Conservation (phyloP, 2,329 filamentous ascomycete species). For the Fusarium siculi region DNA sequence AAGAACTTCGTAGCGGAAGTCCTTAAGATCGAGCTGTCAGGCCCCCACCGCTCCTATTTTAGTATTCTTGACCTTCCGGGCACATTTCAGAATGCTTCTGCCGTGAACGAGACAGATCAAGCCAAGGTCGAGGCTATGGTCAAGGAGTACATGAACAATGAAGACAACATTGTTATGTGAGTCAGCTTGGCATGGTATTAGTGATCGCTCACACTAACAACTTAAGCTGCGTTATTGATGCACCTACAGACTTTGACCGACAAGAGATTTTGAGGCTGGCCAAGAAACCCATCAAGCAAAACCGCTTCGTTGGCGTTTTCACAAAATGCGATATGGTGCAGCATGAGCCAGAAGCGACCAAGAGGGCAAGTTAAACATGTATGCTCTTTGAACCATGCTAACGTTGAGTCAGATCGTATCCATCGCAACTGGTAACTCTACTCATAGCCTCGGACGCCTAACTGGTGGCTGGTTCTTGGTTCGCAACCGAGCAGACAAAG, state of each 20-base stretch:
- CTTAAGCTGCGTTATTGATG: constrained; percentile 49
- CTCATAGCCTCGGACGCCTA: neutral
- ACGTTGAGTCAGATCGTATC: constrained; percentile 21
- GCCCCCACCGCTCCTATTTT: constrained; percentile 50
- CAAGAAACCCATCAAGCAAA: constrained; percentile 40
- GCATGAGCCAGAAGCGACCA: constrained; percentile 15
- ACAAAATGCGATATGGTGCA: constrained; percentile 51
- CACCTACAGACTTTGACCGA: constrained; percentile 45
- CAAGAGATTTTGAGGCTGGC: constrained; percentile 47
- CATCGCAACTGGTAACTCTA: constrained; percentile 12
- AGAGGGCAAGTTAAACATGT: neutral
- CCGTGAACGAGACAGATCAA: constrained; percentile 46
- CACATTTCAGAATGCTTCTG: constrained; percentile 39
- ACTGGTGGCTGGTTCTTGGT: constrained; percentile 51
- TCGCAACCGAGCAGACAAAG: constrained; percentile 46
- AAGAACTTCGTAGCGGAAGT: constrained; percentile 53
- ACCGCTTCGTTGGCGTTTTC: constrained; percentile 50
- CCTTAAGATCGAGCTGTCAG: constrained; percentile 51
- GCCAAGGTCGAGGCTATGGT: constrained; percentile 47
- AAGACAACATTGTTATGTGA: constrained; percentile 53
- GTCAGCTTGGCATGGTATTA: neutral
- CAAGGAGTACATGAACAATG: constrained; percentile 49
- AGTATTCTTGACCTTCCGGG: constrained; percentile 54
- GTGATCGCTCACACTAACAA: neutral
- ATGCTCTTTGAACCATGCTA: neutral